Evolutionary conservation across 2,329 filamentous ascomycete species (phyloP).

Genomic region (Diaporthe longicolla): DNA sequence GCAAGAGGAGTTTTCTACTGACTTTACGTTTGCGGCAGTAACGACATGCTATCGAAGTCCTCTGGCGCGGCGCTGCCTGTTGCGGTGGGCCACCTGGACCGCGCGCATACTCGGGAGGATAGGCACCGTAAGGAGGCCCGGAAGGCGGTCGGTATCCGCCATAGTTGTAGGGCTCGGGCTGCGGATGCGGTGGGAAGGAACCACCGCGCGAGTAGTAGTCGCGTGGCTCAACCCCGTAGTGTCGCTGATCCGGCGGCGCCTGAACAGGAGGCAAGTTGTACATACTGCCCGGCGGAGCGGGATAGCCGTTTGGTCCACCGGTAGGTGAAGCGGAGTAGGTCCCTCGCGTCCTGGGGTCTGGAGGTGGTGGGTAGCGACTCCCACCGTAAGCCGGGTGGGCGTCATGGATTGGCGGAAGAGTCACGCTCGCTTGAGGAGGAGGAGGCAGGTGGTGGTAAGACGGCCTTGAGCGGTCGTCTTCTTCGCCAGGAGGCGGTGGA

Average conservation of each 20-base stretch:
- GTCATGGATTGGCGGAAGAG: slow-evolving; percentile 66
- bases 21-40: slow-evolving; percentile 76
- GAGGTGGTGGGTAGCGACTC: slow-evolving; percentile 57
- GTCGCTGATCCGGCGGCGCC: slow-evolving; percentile 40
- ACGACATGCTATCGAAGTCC: slow-evolving; percentile 72
- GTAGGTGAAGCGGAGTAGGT: slow-evolving; percentile 46
- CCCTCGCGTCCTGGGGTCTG: slow-evolving; percentile 48
- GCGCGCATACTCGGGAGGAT: slow-evolving; percentile 50
- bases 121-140: slow-evolving; percentile 50
- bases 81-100: slow-evolving; percentile 56
- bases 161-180: slow-evolving; percentile 42
- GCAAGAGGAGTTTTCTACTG: slow-evolving; percentile 35
- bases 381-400: slow-evolving; percentile 52
- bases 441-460: slow-evolving; percentile 48
- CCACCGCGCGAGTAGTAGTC: slow-evolving; percentile 42
- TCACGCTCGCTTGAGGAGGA: slow-evolving; percentile 63
- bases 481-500: slow-evolving; percentile 58
- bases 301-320: slow-evolving; percentile 42
- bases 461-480: slow-evolving; percentile 56
- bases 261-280: slow-evolving; percentile 45
- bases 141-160: slow-evolving; percentile 52
- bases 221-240: slow-evolving; percentile 43
- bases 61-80: slow-evolving; percentile 69
- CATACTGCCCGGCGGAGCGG: slow-evolving; percentile 46
- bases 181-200: slow-evolving; percentile 39